Evolutionary conservation across 352 stramenopile species (phyloP), one percentile per base, ranked within the genome.

Genomic region (Phytophthora chlamydospora): DNA sequence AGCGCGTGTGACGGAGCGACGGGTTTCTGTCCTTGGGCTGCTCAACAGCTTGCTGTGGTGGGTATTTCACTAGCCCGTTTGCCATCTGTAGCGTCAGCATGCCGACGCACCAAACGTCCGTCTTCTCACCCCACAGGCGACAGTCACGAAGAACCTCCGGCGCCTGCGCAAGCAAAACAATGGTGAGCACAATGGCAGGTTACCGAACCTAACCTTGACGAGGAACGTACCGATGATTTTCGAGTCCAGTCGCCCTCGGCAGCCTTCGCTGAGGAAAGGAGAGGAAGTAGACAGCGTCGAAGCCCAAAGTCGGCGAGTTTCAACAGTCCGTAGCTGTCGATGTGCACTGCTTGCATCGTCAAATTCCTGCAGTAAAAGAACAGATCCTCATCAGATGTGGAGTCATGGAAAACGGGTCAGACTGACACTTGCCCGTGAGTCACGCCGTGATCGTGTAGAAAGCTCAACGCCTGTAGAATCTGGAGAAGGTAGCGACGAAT

Each of bases 401-500:
- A 24, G 21, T 59, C 2, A 16, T 52, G 13, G 11, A 29, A 9
- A 35, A 38, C 24, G 6, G 3, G 29, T 1, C 10, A 4, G 45
- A 2, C 9, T n/a, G 5, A 5, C 24, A 13, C 58, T 52, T 66
- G 89, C 80, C 76, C 75, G 36, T 91, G 83, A 6, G 54, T 5
- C 16, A 91, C 54, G 12, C 73, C 69, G 32, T 72, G 69, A 2
- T 55, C 36, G 31, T 91, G 81, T 6, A 93, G 70, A 56, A 58
- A 89, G 6, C 49, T 49, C 2, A 90, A 58, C 12, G 61, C 81
- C 17, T 90, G 67, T 1, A 90, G 55, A 12, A 91, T 46, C 39
- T 93, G 83, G 13, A 75, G 13, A 10, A 89, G n/a, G 24, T 93
- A 93, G 0, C 81, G 75, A 0, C 79, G 81, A 42, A 92, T 84